phyloP scores from a whole-genome alignment of 2,329 filamentous ascomycete genomes.

The Teratosphaeria pseudoeucalypti region DNA sequence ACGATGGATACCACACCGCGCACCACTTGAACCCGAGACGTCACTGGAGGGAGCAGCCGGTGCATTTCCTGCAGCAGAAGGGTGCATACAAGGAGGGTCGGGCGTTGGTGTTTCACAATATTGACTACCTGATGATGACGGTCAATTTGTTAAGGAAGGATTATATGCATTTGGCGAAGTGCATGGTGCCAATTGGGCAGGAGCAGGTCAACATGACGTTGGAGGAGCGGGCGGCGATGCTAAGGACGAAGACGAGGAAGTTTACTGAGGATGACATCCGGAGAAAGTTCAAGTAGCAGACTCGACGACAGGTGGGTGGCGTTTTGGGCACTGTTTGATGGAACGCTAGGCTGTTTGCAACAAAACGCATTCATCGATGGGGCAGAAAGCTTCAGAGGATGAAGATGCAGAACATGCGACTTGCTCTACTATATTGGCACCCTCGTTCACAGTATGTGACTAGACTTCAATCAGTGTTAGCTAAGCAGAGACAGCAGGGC shows the following conservation, averaged over 20 bases:
- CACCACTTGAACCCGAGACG: constrained; percentile 69
- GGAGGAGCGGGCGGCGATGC: constrained; percentile 52
- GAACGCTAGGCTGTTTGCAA: not conserved
- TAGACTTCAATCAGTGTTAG: no score
- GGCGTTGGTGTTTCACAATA: constrained; percentile 69
- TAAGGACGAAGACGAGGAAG: constrained; percentile 52
- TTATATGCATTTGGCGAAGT: constrained; percentile 57
- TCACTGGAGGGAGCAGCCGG: constrained; percentile 73
- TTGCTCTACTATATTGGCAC: no score
- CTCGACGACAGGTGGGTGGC: not conserved
- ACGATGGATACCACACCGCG: constrained; percentile 73
- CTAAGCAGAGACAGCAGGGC: no score
- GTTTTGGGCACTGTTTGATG: not conserved
- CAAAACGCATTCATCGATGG: not conserved
- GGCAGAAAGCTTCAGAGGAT: not conserved
- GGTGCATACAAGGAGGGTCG: constrained; percentile 54
- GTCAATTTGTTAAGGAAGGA: constrained; percentile 58
- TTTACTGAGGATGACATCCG: constrained; percentile 57
- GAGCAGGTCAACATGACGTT: constrained; percentile 57
- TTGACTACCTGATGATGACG: constrained; percentile 60
- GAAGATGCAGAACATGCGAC: no score
- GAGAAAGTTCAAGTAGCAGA: constrained; percentile 39
- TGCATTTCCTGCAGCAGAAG: constrained; percentile 61
- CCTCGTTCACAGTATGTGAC: no score
- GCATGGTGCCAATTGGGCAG: constrained; percentile 60